phyloP scores from a whole-genome alignment of 768 basidiomycete species.

The Gymnopilus junonius region DNA sequence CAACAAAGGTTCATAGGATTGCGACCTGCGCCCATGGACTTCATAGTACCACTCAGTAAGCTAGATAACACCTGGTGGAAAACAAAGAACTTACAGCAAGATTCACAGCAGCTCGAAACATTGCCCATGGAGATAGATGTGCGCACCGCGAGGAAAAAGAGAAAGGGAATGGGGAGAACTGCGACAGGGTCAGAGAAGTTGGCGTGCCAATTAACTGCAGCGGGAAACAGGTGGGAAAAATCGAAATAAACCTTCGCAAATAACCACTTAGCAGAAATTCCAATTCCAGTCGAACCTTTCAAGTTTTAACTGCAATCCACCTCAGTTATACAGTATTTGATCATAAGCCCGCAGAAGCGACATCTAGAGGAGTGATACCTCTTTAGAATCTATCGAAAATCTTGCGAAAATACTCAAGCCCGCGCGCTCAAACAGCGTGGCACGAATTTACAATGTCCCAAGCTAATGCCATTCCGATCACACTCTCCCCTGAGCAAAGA shows the following conservation, averaged over 20 bases:
- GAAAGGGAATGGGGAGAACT: slow-evolving; percentile 12
- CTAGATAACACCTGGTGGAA: slow-evolving; percentile 18
- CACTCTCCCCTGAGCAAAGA: slow-evolving; percentile 44
- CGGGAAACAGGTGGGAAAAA: not conserved
- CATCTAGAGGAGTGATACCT: not conserved
- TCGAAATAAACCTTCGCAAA: not conserved
- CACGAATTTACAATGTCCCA: not conserved
- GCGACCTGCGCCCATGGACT: slow-evolving; percentile 85
- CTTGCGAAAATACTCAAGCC: too few relatives aligned
- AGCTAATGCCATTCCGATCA: slow-evolving; percentile 3
- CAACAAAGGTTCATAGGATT: slow-evolving; percentile 85
- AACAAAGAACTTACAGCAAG: slow-evolving; percentile 65
- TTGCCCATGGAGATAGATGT: slow-evolving; percentile 61
- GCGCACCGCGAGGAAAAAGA: slow-evolving; percentile 8
- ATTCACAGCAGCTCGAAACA: slow-evolving; percentile 81
- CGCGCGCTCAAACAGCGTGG: not conserved
- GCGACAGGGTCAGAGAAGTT: slow-evolving; percentile 2
- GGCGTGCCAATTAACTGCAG: slow-evolving; percentile 7
- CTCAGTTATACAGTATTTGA: not conserved
- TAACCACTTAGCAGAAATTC: not conserved
- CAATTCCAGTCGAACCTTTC: not conserved
- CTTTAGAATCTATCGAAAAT: not conserved
- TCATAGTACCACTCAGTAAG: slow-evolving; percentile 18
- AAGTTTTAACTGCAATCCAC: not conserved
- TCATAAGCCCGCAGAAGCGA: not conserved